Evolutionary conservation across 1,284 basidiomycete genomes (phyloP).

Genomic region (Cystobasidiaceae sp.): DNA sequence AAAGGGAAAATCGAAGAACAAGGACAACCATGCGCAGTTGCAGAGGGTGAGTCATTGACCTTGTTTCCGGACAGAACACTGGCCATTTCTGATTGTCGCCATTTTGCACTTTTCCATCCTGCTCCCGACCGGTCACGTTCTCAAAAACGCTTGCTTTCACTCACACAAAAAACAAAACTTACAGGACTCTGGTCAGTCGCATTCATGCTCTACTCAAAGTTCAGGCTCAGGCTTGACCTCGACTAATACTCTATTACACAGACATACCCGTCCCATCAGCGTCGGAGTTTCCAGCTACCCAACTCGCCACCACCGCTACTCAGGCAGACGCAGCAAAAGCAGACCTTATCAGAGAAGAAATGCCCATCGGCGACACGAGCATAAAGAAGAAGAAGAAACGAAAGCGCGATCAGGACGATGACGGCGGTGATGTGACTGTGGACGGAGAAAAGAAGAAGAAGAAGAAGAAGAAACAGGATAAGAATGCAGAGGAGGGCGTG

Average conservation of each 20-base stretch:
- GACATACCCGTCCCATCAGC: too few species aligned
- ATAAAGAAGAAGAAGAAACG: slow-evolving; percentile 10
- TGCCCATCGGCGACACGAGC: not conserved
- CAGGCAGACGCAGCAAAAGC: not conserved
- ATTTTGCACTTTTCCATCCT: too few species aligned
- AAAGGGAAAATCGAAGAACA: not conserved
- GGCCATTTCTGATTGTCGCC: too few species aligned
- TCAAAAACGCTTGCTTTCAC: too few species aligned
- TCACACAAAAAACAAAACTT: too few species aligned
- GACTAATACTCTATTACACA: too few species aligned
- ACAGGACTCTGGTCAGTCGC: too few species aligned
- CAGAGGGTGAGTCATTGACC: too few species aligned
- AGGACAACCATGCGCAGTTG: not conserved
- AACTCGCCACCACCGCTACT: not conserved
- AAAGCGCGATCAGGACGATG: not conserved
- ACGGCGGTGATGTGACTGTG: not conserved
- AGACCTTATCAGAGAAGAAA: not conserved
- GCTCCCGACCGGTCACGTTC: too few species aligned
- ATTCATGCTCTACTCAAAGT: too few species aligned
- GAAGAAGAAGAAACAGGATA: slow-evolving; percentile 34
- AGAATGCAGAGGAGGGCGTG: slow-evolving; percentile 9
- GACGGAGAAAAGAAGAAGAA: slow-evolving; percentile 16
- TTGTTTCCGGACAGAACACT: too few species aligned
- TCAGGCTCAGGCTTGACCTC: too few species aligned
- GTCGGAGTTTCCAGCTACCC: not conserved